These are phyloP conservation scores for Aspergillus sp. DNA, from an alignment of 2,329 filamentous ascomycete species.

Conservation along the genomic window DNA sequence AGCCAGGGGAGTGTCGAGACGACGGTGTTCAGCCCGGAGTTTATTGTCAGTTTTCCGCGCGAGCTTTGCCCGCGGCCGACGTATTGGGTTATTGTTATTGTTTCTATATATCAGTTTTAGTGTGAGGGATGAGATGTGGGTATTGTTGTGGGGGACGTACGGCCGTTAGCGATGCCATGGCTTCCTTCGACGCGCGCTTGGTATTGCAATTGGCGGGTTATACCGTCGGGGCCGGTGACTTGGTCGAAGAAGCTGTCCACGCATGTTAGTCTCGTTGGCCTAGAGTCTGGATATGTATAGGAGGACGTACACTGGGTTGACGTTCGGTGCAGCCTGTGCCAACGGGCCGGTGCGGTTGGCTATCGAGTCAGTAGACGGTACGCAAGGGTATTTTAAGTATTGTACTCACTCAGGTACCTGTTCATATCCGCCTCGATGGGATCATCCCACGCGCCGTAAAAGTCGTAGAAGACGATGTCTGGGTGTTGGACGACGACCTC, in stretches of 20 bases:
- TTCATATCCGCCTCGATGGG: slow-evolving; percentile 19
- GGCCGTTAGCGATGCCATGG: slow-evolving; percentile 14
- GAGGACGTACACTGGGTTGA: slow-evolving; percentile 24
- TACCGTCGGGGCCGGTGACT: slow-evolving; percentile 22
- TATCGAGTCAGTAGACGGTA: background rate
- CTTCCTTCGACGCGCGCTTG: slow-evolving; percentile 21
- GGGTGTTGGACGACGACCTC: slow-evolving; percentile 22
- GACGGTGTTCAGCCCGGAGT: slow-evolving; percentile 31
- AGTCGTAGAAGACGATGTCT: slow-evolving; percentile 31
- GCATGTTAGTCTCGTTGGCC: slow-evolving; percentile 33
- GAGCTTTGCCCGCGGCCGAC: slow-evolving; percentile 36
- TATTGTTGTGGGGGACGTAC: slow-evolving; percentile 6
- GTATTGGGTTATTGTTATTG: slow-evolving; percentile 30
- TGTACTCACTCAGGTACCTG: slow-evolving; percentile 19
- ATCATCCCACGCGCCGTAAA: slow-evolving; percentile 22
- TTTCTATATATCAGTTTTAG: slow-evolving; percentile 1
- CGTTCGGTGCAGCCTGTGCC: slow-evolving; percentile 23
- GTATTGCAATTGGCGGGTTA: slow-evolving; percentile 31
- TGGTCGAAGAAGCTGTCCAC: slow-evolving; percentile 31
- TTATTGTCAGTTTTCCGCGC: slow-evolving; percentile 29
- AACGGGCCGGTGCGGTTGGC: slow-evolving; percentile 19
- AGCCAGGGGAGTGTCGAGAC: slow-evolving; percentile 33
- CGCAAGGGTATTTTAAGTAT: too few species aligned
- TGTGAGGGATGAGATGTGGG: too few species aligned
- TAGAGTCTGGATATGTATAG: slow-evolving; percentile 11